Conservation (phyloP, 768 basidiomycete species). For the Auriscalpium orientale region DNA sequence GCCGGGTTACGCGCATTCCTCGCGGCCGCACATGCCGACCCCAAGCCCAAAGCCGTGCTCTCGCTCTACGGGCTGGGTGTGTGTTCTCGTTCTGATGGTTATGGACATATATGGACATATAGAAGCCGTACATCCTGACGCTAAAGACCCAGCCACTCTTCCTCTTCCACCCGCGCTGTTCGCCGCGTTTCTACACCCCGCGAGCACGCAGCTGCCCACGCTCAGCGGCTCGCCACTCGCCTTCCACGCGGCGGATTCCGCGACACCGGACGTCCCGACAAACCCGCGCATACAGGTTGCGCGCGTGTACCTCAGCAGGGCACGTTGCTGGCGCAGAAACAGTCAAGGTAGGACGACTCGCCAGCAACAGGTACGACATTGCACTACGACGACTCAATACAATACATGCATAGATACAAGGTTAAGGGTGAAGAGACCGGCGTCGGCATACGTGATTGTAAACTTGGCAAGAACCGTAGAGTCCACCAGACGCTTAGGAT, state of each 20-base stretch:
- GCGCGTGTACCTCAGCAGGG: constrained; percentile 57
- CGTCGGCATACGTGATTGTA: too few species aligned
- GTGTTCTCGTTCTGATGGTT: neutral
- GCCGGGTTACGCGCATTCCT: constrained; percentile 60
- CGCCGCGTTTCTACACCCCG: constrained; percentile 41
- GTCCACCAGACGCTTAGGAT: too few species aligned
- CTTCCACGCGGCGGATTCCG: constrained; percentile 37
- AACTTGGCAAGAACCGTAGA: too few species aligned
- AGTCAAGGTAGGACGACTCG: too few species aligned
- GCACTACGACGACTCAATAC: too few species aligned
- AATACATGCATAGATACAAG: too few species aligned
- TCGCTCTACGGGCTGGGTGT: constrained; percentile 54
- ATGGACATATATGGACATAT: neutral
- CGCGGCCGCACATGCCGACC: constrained; percentile 44
- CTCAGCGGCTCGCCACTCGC: constrained; percentile 37
- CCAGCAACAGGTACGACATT: too few species aligned
- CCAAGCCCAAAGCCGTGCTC: constrained; percentile 31
- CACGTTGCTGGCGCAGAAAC: too few species aligned
- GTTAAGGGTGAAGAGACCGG: too few species aligned
- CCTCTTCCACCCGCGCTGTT: constrained; percentile 43
- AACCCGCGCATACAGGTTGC: constrained; percentile 55
- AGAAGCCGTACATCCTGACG: constrained; percentile 45
- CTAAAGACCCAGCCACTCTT: constrained; percentile 46
- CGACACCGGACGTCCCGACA: constrained; percentile 50
- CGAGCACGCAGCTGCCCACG: constrained; percentile 17